phyloP scores from a whole-genome alignment of 306 rosid genomes.

The Malus fusca region DNA sequence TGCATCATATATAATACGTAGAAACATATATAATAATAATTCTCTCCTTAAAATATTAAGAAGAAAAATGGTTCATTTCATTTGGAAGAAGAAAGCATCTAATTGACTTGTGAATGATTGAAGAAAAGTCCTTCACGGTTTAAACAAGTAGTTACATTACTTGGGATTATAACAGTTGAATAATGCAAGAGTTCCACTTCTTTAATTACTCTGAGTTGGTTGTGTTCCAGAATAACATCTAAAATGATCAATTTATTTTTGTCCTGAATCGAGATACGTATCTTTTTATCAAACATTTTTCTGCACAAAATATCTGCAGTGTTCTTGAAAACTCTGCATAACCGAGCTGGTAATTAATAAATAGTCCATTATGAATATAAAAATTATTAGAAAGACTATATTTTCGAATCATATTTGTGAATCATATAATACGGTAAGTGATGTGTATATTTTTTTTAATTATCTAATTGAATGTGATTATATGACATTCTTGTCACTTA shows the following conservation, averaged over 20 bases:
- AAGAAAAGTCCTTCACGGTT: background rate
- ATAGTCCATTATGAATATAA: too few relatives aligned
- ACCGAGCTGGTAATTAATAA: too few relatives aligned
- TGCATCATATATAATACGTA: background rate
- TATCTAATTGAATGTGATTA: too few relatives aligned
- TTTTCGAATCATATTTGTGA: too few relatives aligned
- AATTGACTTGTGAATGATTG: background rate
- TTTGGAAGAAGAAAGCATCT: background rate
- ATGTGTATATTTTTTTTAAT: too few relatives aligned
- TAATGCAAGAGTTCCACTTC: too few relatives aligned
- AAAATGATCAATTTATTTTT: background rate
- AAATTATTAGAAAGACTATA: too few relatives aligned
- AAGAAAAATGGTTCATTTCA: conserved; percentile 2
- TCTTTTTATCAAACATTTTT: background rate
- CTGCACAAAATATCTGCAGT: background rate
- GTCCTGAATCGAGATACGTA: background rate
- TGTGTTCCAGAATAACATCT: too few relatives aligned
- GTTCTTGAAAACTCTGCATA: too few relatives aligned
- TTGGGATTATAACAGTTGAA: background rate
- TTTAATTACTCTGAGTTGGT: too few relatives aligned
- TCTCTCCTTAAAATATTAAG: background rate
- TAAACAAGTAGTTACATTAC: background rate
- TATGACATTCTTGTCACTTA: too few relatives aligned
- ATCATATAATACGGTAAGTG: too few relatives aligned
- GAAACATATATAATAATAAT: background rate